Conservation (phyloP, 106 monocot species). For the Allium cepa region DNA sequence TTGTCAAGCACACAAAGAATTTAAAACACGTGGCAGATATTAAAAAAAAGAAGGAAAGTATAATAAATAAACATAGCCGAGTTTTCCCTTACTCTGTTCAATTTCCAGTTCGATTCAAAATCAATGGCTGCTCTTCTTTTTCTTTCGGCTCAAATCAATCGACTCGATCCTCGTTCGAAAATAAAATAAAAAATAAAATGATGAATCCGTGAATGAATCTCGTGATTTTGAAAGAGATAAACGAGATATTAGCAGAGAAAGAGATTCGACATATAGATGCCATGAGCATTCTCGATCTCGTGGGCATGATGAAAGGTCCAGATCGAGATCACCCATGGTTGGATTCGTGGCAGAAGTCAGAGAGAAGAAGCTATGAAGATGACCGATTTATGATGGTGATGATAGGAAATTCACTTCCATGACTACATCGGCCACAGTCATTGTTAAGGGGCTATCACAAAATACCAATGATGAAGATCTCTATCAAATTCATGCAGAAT, state of each 20-base stretch:
- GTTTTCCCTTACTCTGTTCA: too few relatives aligned
- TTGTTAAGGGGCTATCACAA: slow-evolving; percentile 91
- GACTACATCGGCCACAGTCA: slow-evolving; percentile 82
- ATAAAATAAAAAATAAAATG: too few relatives aligned
- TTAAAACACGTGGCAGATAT: too few relatives aligned
- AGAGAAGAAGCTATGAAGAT: slow-evolving; percentile 89
- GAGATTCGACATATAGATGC: slow-evolving; percentile 63
- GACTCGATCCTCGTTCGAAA: too few relatives aligned
- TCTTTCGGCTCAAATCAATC: too few relatives aligned
- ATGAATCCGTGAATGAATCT: too few relatives aligned
- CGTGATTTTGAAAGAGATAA: slow-evolving; percentile 60
- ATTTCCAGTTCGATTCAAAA: too few relatives aligned
- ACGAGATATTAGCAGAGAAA: slow-evolving; percentile 53
- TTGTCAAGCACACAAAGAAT: too few relatives aligned
- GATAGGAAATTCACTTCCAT: slow-evolving; percentile 26
- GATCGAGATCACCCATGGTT: slow-evolving; percentile 84
- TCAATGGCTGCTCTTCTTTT: too few relatives aligned
- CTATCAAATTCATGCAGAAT: slow-evolving; percentile 88
- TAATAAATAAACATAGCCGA: too few relatives aligned
- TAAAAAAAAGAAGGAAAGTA: too few relatives aligned
- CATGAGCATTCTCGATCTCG: slow-evolving; percentile 60
- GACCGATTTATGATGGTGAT: slow-evolving; percentile 57
- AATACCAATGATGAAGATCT: slow-evolving; percentile 92
- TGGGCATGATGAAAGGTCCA: slow-evolving; percentile 68
- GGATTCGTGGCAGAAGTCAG: slow-evolving; percentile 59